These are phyloP conservation scores for Blumeriella jaapii DNA, from an alignment of 2,329 filamentous ascomycete genomes.

Conservation along the genomic window DNA sequence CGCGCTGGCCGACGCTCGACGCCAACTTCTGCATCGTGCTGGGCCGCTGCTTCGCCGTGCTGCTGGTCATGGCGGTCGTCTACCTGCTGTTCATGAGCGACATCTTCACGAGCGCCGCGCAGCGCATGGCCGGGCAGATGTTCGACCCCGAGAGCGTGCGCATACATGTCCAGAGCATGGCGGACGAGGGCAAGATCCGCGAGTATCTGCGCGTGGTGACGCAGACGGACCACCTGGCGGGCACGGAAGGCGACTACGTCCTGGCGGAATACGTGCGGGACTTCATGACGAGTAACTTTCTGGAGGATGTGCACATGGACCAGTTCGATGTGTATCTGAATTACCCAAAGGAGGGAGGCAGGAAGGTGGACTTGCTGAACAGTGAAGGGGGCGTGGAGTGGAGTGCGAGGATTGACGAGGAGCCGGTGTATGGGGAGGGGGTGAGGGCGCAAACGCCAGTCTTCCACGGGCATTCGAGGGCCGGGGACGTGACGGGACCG, in stretches of 20 bases:
- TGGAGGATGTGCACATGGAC: conserved; percentile 68
- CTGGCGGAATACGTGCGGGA: conserved; percentile 75
- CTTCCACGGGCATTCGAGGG: conserved; percentile 83
- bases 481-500: conserved; percentile 75
- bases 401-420: conserved; percentile 77
- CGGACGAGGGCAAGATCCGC: conserved; percentile 58
- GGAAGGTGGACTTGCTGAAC: conserved; percentile 70
- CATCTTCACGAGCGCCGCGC: conserved; percentile 56
- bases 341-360: conserved; percentile 68
- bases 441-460: conserved; percentile 58
- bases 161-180: conserved; percentile 58
- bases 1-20: conserved; percentile 23
- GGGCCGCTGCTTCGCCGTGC: conserved; percentile 61
- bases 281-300: conserved; percentile 57
- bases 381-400: conserved; percentile 54
- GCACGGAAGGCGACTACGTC: conserved; percentile 85
- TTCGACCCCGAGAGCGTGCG: conserved; percentile 80
- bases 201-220: conserved; percentile 69
- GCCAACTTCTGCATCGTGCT: conserved; percentile 46
- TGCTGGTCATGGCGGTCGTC: conserved; percentile 64
- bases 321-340: conserved; percentile 86
- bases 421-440: conserved; percentile 51
- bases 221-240: conserved; percentile 78
- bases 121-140: conserved; percentile 53
- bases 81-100: conserved; percentile 83